Evolutionary conservation across 352 stramenopile genomes (phyloP).

Genomic region (Globisporangium irregulare): DNA sequence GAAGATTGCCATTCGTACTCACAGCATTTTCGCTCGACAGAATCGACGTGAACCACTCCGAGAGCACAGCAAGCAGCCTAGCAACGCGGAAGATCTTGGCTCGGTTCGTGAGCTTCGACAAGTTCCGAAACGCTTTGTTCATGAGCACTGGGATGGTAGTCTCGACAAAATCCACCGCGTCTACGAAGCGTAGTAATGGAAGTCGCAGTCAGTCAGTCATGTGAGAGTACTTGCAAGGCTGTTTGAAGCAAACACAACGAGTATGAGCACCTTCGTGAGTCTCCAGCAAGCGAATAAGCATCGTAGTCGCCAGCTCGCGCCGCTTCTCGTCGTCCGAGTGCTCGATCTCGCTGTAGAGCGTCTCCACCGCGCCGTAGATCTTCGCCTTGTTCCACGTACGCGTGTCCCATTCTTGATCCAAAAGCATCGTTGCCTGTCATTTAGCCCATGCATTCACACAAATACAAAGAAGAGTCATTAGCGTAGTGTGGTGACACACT

Average conservation of each 20-base stretch:
- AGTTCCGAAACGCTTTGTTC: conserved; percentile 70
- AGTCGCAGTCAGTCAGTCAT: neutral
- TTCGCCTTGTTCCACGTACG: conserved; percentile 60
- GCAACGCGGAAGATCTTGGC: conserved; percentile 53
- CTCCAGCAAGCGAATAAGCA: conserved; percentile 66
- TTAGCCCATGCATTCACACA: no score
- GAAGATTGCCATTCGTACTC: neutral
- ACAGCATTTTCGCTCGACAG: conserved; percentile 66
- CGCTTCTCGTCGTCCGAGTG: conserved; percentile 33
- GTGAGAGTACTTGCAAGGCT: neutral
- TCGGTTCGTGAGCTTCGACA: conserved; percentile 55
- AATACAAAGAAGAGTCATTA: neutral
- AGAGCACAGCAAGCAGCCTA: conserved; percentile 47
- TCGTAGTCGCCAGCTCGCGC: conserved; percentile 56
- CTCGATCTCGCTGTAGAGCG: conserved; percentile 69
- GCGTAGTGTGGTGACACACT: neutral
- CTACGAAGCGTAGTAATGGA: conserved; percentile 13
- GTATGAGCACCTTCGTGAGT: conserved; percentile 46
- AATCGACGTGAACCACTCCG: conserved; percentile 57
- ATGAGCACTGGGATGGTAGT: conserved; percentile 63
- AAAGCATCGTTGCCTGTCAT: conserved; percentile 67
- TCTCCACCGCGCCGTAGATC: conserved; percentile 56
- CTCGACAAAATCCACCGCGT: conserved; percentile 61
- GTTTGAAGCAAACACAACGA: neutral
- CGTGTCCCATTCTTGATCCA: conserved; percentile 84